phyloP scores from a whole-genome alignment of 208 protist species.

The Acanthamoeba divionensis region DNA sequence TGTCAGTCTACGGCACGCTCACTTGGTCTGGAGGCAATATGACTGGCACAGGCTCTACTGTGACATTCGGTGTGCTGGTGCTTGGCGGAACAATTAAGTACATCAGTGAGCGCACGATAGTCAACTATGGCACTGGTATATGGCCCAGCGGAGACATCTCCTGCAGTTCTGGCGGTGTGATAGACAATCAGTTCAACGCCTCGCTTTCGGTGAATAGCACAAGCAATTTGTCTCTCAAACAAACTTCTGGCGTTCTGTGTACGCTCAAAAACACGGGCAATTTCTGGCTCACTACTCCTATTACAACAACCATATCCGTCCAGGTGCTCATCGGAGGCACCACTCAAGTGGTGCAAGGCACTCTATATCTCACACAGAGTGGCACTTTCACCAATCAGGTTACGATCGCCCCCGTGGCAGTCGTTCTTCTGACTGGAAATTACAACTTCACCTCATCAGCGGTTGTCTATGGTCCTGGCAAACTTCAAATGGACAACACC shows the following conservation, averaged over 20 bases:
- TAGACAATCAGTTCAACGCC: background rate
- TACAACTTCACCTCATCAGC: background rate
- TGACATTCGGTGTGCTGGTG: background rate
- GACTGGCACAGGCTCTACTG: background rate
- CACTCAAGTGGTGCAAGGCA: background rate
- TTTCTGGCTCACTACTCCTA: background rate
- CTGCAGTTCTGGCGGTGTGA: background rate
- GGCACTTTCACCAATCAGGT: background rate
- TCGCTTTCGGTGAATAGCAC: background rate
- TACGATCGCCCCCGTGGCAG: background rate
- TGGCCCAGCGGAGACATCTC: background rate
- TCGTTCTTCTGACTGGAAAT: background rate
- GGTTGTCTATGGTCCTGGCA: background rate
- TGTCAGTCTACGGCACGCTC: background rate
- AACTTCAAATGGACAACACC: slow-evolving; percentile 12
- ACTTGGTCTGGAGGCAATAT: slow-evolving; percentile 7
- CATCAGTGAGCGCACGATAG: background rate
- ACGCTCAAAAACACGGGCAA: background rate
- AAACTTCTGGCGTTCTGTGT: background rate
- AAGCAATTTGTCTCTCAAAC: background rate
- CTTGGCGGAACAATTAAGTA: background rate
- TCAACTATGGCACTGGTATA: background rate
- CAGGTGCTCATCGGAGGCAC: background rate
- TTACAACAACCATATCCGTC: slow-evolving; percentile 11
- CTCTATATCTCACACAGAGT: background rate